phyloP scores from a whole-genome alignment of 2,329 filamentous ascomycete species.

The Scedosporium boydii region DNA sequence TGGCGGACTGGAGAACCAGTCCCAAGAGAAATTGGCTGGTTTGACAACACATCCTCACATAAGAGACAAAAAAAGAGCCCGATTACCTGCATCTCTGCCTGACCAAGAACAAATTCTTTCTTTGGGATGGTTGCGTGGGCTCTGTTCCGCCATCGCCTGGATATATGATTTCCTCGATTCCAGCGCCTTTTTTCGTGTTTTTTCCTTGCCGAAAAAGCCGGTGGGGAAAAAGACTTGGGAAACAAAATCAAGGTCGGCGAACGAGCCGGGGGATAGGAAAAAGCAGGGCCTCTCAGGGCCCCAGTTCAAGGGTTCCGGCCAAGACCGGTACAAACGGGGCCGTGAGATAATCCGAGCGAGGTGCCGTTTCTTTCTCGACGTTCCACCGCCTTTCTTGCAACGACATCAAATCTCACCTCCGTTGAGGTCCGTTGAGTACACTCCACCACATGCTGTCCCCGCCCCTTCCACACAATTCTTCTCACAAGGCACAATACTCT shows the following conservation, averaged over 20 bases:
- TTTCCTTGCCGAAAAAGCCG: not conserved
- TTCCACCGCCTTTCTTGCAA: not conserved
- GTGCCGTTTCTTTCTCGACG: not conserved
- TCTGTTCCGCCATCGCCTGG: not conserved
- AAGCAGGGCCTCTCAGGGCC: not conserved
- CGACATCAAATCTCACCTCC: not conserved
- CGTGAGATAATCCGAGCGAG: not conserved
- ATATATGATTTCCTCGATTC: not conserved
- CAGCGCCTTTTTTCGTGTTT: not conserved
- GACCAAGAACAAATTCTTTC: not conserved
- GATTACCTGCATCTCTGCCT: constrained; percentile 9
- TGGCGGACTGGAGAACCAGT: not conserved
- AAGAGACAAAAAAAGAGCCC: constrained; percentile 7
- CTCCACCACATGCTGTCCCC: too few species aligned
- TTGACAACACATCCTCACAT: constrained; percentile 9
- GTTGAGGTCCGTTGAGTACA: too few species aligned
- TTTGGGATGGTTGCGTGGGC: not conserved
- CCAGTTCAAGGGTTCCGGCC: not conserved
- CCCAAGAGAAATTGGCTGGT: not conserved
- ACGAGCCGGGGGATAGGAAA: not conserved
- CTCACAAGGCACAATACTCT: too few species aligned
- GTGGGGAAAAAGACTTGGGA: not conserved
- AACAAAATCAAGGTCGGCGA: not conserved
- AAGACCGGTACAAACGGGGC: not conserved
- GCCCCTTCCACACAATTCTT: too few species aligned